Conservation (phyloP, 371 early-diverging fungal genomes). For the Globomyces sp. region DNA sequence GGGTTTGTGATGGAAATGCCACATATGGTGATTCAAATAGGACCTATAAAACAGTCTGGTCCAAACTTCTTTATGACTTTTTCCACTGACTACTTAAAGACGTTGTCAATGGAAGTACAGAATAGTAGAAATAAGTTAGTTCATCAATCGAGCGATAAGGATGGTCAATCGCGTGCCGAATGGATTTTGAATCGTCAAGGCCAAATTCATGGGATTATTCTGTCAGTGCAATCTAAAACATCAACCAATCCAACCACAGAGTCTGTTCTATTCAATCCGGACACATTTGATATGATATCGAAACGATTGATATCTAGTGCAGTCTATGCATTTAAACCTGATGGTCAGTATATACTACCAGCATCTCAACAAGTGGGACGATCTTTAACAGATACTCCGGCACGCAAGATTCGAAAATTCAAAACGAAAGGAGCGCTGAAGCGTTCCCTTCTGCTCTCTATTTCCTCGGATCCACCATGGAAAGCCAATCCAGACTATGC, state of each 20-base stretch:
- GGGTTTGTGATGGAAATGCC: background rate
- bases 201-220: background rate
- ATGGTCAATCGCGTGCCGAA: background rate
- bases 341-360: background rate
- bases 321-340: background rate
- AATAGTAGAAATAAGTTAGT: background rate
- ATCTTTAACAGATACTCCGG: background rate
- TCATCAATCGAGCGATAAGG: background rate
- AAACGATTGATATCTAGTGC: background rate
- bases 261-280: constrained; percentile 2
- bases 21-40: background rate
- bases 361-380: background rate
- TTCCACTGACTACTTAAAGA: background rate
- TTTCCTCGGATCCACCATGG: background rate
- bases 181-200: background rate
- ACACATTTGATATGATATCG: background rate
- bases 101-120: background rate
- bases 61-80: constrained; percentile 9
- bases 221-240: background rate
- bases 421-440: background rate
- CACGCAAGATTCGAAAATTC: background rate
- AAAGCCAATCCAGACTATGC: constrained; percentile 9
- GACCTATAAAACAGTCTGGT: background rate
- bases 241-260: background rate
- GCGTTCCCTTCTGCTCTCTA: background rate